Conservation (phyloP, 768 basidiomycete genomes). For the Russula sp. region DNA sequence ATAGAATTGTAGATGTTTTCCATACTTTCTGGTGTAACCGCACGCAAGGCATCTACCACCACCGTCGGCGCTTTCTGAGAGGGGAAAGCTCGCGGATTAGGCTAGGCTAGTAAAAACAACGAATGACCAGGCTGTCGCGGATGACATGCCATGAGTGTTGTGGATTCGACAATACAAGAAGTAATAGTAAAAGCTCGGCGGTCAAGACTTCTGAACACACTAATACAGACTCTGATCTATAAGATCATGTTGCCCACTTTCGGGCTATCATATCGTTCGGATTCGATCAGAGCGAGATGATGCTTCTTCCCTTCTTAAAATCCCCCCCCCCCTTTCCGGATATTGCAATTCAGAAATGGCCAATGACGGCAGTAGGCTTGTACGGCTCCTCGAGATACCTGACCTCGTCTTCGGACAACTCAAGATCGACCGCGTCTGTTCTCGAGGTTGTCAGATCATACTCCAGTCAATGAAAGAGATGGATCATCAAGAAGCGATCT, state of each 20-base stretch:
- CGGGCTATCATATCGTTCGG: no score
- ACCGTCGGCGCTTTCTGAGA: background rate
- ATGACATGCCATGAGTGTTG: background rate
- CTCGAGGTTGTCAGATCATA: background rate
- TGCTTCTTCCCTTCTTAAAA: background rate
- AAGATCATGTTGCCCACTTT: background rate
- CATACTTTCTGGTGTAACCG: background rate
- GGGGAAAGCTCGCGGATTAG: background rate
- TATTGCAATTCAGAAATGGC: background rate
- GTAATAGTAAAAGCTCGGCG: background rate
- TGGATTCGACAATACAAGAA: background rate
- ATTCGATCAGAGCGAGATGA: no score
- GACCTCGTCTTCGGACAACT: slow-evolving; percentile 36
- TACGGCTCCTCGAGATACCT: slow-evolving; percentile 36
- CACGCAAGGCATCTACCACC: no score
- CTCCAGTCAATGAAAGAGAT: background rate
- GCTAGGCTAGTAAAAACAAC: background rate
- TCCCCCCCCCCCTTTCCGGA: background rate
- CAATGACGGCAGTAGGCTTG: slow-evolving; percentile 17
- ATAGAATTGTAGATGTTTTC: background rate
- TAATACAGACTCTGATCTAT: background rate
- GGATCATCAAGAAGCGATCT: background rate
- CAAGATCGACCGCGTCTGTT: slow-evolving; percentile 29
- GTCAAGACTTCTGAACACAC: background rate
- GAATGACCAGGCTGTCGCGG: background rate